These are phyloP conservation scores for Leccinellum albellum DNA, from an alignment of 768 basidiomycete genomes.

Conservation along the genomic window DNA sequence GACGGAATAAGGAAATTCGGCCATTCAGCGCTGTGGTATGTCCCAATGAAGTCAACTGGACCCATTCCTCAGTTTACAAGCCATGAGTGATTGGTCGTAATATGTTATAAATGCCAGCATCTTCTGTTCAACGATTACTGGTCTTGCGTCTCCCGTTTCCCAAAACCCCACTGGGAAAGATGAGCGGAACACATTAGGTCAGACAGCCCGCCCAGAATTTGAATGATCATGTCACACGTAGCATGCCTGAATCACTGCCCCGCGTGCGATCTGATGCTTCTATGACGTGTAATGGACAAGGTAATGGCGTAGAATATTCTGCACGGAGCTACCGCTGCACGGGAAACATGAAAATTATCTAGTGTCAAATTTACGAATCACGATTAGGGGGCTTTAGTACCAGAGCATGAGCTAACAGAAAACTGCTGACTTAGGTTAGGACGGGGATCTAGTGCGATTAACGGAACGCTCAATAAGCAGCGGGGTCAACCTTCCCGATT, in stretches of 20 bases:
- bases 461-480: neutral
- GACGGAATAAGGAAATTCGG: neutral
- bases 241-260: neutral
- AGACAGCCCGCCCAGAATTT: neutral
- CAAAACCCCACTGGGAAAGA: constrained; percentile 29
- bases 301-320: neutral
- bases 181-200: neutral
- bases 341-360: neutral
- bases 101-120: neutral
- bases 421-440: neutral
- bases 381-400: neutral
- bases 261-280: constrained; percentile 15
- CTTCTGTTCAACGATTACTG: neutral
- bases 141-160: neutral
- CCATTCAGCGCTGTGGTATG: neutral
- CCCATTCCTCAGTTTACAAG: neutral
- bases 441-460: neutral
- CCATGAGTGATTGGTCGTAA: neutral
- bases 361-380: neutral
- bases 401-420: neutral
- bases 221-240: neutral
- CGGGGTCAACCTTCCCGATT: neutral
- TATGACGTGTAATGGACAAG: neutral
- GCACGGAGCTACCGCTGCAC: neutral
- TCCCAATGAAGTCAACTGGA: neutral